Evolutionary conservation across 345 rosid species (phyloP).

Genomic region (Crucihimalaya himalaica): DNA sequence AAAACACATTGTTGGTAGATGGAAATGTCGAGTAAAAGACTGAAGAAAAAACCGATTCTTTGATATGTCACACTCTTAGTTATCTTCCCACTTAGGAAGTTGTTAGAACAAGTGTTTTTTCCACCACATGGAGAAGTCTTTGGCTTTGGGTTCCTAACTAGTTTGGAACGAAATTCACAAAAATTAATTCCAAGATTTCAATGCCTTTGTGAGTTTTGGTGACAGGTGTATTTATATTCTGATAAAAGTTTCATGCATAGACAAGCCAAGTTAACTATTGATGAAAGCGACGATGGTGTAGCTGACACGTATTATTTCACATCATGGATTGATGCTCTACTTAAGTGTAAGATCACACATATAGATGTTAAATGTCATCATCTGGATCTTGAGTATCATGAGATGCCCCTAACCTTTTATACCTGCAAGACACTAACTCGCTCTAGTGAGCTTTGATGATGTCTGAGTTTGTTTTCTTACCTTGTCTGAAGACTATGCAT

Average conservation of each 20-base stretch:
- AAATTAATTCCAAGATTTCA: not conserved
- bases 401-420: not conserved
- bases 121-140: not conserved
- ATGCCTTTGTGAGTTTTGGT: slow-evolving; percentile 8
- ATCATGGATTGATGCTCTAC: not conserved
- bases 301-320: not conserved
- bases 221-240: not conserved
- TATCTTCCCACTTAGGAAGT: not conserved
- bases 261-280: not conserved
- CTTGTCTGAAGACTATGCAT: slow-evolving; percentile 14
- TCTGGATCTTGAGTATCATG: not conserved
- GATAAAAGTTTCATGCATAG: not conserved
- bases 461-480: slow-evolving; percentile 5
- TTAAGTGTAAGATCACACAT: not conserved
- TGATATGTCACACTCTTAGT: slow-evolving; percentile 6
- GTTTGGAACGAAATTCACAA: not conserved
- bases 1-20: not conserved
- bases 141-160: slow-evolving; percentile 5
- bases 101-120: slow-evolving; percentile 10
- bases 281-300: too few relatives aligned
- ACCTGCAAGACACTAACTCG: not conserved
- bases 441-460: not conserved
- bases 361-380: not conserved
- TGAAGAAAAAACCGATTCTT: not conserved
- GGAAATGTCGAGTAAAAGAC: not conserved